Evolutionary conservation across 176 grass and related monocot species (phyloP).

Genomic region (Aegilops umbellulata): DNA sequence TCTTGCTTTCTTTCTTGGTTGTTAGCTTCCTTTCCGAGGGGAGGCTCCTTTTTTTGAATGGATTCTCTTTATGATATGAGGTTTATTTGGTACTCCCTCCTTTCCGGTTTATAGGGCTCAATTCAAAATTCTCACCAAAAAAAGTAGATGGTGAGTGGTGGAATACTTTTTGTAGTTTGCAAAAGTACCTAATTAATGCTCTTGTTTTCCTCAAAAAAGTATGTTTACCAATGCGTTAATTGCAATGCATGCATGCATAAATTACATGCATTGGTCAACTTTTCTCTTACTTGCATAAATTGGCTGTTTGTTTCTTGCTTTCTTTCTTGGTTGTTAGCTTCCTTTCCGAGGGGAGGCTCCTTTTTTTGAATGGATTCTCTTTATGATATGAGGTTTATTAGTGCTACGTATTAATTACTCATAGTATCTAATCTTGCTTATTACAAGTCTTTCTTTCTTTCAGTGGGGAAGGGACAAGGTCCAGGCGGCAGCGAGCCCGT

Average conservation of each 20-base stretch:
- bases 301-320: neutral
- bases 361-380: neutral
- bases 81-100: neutral
- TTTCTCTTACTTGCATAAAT: too few species aligned
- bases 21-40: neutral
- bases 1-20: neutral
- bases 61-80: neutral
- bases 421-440: neutral
- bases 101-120: too few species aligned
- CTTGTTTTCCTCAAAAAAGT: too few species aligned
- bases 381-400: neutral
- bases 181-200: too few species aligned
- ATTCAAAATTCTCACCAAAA: too few species aligned
- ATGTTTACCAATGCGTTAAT: too few species aligned
- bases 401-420: neutral
- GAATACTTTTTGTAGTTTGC: too few species aligned
- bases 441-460: neutral
- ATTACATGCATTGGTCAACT: too few species aligned
- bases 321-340: conserved; percentile 9
- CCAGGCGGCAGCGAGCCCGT: conserved; percentile 1
- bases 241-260: too few species aligned
- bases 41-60: neutral
- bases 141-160: too few species aligned
- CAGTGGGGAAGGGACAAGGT: neutral
- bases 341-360: neutral